Conservation (phyloP, 2,329 filamentous ascomycete species). For the Penicillium freii region DNA sequence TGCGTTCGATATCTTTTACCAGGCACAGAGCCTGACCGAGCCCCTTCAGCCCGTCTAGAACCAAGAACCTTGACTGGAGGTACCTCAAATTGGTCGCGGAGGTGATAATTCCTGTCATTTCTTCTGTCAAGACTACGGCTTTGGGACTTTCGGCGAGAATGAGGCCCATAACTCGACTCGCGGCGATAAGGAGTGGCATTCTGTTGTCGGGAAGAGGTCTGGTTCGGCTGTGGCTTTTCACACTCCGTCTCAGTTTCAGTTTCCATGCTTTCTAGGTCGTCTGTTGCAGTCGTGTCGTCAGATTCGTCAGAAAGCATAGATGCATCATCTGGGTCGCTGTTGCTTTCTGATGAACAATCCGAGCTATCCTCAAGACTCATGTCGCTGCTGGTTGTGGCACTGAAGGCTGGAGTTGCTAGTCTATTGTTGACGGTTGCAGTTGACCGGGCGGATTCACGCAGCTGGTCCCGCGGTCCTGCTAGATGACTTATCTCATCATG, state of each 20-base stretch:
- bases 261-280: slow-evolving; percentile 26
- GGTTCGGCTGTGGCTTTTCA: slow-evolving; percentile 16
- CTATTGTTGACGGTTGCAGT: not conserved
- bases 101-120: slow-evolving; percentile 1
- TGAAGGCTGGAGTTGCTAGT: not conserved
- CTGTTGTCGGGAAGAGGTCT: slow-evolving; percentile 20
- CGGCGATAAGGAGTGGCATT: slow-evolving; percentile 18
- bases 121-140: slow-evolving; percentile 12
- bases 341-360: slow-evolving; percentile 19
- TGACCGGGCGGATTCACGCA: not conserved
- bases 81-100: slow-evolving; percentile 7
- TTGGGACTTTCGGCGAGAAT: slow-evolving; percentile 1
- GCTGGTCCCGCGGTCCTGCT: not conserved
- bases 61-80: not conserved
- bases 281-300: slow-evolving; percentile 29
- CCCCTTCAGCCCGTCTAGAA: not conserved
- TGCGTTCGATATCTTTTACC: slow-evolving; percentile 14
- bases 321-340: slow-evolving; percentile 32
- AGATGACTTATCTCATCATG: not conserved
- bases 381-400: not conserved
- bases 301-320: slow-evolving; percentile 29
- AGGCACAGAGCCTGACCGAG: not conserved
- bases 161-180: not conserved
- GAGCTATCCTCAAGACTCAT: not conserved
- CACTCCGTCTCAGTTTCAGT: slow-evolving; percentile 19